Conservation (phyloP, 2,329 filamentous ascomycete species). For the Sporothrix curviconia region DNA sequence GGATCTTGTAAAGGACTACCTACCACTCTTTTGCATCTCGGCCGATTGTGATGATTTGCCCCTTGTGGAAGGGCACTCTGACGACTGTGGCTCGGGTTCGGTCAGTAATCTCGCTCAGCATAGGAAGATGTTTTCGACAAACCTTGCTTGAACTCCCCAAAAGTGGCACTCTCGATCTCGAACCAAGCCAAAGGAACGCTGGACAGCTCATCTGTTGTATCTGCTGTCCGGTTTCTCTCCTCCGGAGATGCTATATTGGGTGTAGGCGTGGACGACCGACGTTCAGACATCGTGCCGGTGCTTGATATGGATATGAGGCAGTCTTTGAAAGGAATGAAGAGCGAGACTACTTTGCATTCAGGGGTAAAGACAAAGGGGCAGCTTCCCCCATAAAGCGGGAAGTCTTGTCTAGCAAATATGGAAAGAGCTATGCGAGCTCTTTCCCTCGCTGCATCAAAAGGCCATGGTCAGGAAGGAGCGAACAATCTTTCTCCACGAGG, state of each 20-base stretch:
- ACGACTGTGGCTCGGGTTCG: constrained; percentile 10
- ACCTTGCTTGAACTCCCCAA: constrained; percentile 18
- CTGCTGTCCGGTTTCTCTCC: too few species aligned
- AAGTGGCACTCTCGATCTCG: constrained; percentile 13
- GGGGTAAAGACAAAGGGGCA: neutral
- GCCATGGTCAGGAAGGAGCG: too few species aligned
- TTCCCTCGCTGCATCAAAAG: neutral
- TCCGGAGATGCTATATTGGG: too few species aligned
- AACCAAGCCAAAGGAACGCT: constrained; percentile 11
- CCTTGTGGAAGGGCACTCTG: constrained; percentile 12
- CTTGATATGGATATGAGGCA: too few species aligned
- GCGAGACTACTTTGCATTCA: neutral
- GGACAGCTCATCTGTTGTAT: neutral
- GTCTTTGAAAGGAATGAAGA: neutral
- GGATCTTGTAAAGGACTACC: too few species aligned
- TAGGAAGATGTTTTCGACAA: neutral
- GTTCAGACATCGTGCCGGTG: too few species aligned
- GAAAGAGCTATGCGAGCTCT: neutral
- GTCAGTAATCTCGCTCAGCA: neutral
- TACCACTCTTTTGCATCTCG: constrained; percentile 25
- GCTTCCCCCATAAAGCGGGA: neutral
- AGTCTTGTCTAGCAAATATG: neutral
- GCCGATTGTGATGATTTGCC: constrained; percentile 23
- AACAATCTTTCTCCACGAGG: too few species aligned
- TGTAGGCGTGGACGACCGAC: too few species aligned